These are phyloP conservation scores for Pleurotus ostreatus DNA, from an alignment of 768 basidiomycete species.

Conservation along the genomic window DNA sequence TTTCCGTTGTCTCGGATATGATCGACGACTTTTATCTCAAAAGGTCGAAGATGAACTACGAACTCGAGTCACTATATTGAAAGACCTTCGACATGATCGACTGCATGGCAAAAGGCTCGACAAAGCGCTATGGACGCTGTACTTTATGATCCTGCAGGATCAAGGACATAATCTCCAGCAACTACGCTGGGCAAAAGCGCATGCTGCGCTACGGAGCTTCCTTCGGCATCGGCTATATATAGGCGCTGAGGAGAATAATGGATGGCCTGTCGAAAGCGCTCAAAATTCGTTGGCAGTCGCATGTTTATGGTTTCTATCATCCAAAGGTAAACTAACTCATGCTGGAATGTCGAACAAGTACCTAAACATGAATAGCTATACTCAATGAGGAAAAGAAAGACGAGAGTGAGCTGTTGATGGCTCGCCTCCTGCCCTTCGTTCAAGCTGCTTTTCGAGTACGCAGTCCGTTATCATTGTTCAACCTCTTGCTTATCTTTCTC, in stretches of 20 bases:
- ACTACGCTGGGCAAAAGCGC: constrained; percentile 39
- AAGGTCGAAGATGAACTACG: constrained; percentile 40
- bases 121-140: constrained; percentile 48
- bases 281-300: constrained; percentile 42
- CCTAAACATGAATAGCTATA: constrained; percentile 19
- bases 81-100: constrained; percentile 35
- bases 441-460: constrained; percentile 48
- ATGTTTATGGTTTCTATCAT: constrained; percentile 44
- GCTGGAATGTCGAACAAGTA: background rate
- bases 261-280: constrained; percentile 47
- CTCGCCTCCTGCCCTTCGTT: constrained; percentile 38
- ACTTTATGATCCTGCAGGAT: constrained; percentile 52
- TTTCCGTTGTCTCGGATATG: constrained; percentile 29
- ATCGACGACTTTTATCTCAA: constrained; percentile 17
- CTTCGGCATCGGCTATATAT: constrained; percentile 36
- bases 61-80: constrained; percentile 40
- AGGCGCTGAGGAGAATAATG: constrained; percentile 31
- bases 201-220: constrained; percentile 34
- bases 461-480: constrained; percentile 10
- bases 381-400: constrained; percentile 29
- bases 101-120: constrained; percentile 32
- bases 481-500: constrained; percentile 16
- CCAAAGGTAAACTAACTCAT: constrained; percentile 23
- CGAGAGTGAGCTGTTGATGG: constrained; percentile 27
- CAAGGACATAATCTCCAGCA: constrained; percentile 47